Conservation (phyloP, 2,329 filamentous ascomycete species). For the Nothophaeocryptopus gaeumannii region DNA sequence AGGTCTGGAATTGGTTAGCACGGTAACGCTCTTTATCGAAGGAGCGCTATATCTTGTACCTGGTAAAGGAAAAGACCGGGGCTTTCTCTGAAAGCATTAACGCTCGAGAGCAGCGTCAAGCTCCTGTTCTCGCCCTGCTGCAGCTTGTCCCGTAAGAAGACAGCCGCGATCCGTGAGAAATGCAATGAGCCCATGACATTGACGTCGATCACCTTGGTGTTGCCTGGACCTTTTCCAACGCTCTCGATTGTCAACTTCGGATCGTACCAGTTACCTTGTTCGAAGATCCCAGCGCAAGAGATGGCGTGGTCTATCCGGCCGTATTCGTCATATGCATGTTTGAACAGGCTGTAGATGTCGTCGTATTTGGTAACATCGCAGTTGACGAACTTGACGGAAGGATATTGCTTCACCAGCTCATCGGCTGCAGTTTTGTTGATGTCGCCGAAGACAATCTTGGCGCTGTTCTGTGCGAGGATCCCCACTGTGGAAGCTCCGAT, state of each 20-base stretch:
- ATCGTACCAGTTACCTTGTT: conserved; percentile 48
- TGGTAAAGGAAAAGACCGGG: conserved; percentile 49
- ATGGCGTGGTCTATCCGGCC: conserved; percentile 51
- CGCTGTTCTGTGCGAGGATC: conserved; percentile 39
- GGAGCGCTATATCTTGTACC: background rate
- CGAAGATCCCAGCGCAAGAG: conserved; percentile 48
- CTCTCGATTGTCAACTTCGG: conserved; percentile 43
- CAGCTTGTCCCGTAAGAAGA: conserved; percentile 46
- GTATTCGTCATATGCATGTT: conserved; percentile 44
- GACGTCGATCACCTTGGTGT: conserved; percentile 45
- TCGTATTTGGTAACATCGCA: conserved; percentile 49
- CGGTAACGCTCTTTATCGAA: background rate
- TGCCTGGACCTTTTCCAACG: conserved; percentile 38
- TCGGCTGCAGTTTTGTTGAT: conserved; percentile 19
- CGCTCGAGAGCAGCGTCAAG: conserved; percentile 45
- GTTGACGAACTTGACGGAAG: conserved; percentile 38
- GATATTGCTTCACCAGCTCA: conserved; percentile 5
- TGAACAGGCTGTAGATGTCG: conserved; percentile 49
- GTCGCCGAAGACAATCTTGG: conserved; percentile 47
- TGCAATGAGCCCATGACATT: conserved; percentile 43
- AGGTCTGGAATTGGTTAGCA: conserved; percentile 13
- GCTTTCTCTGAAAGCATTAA: conserved; percentile 50
- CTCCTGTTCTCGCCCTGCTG: conserved; percentile 38
- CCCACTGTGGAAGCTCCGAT: conserved; percentile 45
- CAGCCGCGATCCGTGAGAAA: conserved; percentile 50